Evolutionary conservation across 805 yeast species (phyloP).

Genomic region (Hanseniaspora pseudoguilliermondii): DNA sequence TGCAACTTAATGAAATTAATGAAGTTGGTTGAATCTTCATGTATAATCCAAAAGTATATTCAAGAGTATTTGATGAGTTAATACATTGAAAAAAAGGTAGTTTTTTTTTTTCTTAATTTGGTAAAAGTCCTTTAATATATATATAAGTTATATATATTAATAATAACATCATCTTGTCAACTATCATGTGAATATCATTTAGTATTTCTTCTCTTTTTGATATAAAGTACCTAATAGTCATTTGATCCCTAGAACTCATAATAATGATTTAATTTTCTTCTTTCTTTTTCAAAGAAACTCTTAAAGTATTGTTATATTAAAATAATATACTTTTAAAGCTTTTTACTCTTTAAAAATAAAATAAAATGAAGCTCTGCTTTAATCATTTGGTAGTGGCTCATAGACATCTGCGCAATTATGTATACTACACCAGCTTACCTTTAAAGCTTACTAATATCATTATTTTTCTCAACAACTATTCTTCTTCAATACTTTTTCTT

Average conservation of each 20-base stretch:
- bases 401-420: not conserved
- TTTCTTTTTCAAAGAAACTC: too few species aligned
- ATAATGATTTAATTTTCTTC: too few species aligned
- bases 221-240: too few species aligned
- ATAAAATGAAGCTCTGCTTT: not conserved
- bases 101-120: constrained; percentile 11
- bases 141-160: not conserved
- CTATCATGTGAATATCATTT: not conserved
- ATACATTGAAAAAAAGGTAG: too few species aligned
- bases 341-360: not conserved
- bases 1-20: too few species aligned
- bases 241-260: too few species aligned
- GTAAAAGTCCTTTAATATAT: constrained; percentile 12
- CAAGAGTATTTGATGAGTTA: not conserved
- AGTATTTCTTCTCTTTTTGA: too few species aligned
- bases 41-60: too few species aligned
- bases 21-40: too few species aligned
- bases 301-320: too few species aligned
- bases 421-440: not conserved
- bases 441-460: too few species aligned
- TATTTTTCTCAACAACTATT: not conserved
- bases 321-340: not conserved
- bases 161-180: not conserved
- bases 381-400: not conserved
- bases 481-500: not conserved